Evolutionary conservation across 352 stramenopile species (phyloP).

Genomic region (Pythium utonaiense): DNA sequence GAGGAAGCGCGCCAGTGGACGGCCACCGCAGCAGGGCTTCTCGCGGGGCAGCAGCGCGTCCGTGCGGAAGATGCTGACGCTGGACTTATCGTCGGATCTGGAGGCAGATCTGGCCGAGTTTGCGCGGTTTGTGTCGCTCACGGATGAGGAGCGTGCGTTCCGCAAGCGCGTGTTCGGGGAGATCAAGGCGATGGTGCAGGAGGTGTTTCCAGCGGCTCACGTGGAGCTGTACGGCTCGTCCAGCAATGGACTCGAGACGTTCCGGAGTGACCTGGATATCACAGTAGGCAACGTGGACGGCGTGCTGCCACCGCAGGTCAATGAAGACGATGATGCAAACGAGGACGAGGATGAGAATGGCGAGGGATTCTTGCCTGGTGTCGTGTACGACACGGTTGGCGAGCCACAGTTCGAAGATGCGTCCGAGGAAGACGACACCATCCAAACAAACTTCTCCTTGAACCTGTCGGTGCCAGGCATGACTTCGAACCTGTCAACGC

Average conservation of each 20-base stretch:
- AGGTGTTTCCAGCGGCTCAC: constrained; percentile 35
- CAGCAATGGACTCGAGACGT: constrained; percentile 65
- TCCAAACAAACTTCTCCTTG: constrained; percentile 55
- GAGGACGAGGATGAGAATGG: constrained; percentile 6
- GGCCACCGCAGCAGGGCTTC: not conserved
- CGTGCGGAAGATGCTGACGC: constrained; percentile 8
- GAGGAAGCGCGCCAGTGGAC: not conserved
- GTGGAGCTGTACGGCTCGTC: constrained; percentile 73
- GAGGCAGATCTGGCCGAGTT: constrained; percentile 46
- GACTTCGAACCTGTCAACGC: not conserved
- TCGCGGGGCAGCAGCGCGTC: not conserved
- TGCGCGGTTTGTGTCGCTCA: constrained; percentile 42
- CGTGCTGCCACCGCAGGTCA: not conserved
- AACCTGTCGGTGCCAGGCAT: constrained; percentile 39
- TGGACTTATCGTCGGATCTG: constrained; percentile 22
- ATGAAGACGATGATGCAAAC: constrained; percentile 4
- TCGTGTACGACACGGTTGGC: constrained; percentile 7
- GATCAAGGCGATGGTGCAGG: constrained; percentile 37
- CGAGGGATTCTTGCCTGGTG: not conserved
- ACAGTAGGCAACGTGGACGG: constrained; percentile 51
- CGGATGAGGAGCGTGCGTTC: constrained; percentile 34
- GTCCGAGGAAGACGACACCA: constrained; percentile 22
- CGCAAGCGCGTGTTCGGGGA: constrained; percentile 41
- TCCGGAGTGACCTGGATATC: constrained; percentile 73
- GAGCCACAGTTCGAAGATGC: not conserved